phyloP scores from a whole-genome alignment of 768 basidiomycete species.

The Kwoniella sp. region DNA sequence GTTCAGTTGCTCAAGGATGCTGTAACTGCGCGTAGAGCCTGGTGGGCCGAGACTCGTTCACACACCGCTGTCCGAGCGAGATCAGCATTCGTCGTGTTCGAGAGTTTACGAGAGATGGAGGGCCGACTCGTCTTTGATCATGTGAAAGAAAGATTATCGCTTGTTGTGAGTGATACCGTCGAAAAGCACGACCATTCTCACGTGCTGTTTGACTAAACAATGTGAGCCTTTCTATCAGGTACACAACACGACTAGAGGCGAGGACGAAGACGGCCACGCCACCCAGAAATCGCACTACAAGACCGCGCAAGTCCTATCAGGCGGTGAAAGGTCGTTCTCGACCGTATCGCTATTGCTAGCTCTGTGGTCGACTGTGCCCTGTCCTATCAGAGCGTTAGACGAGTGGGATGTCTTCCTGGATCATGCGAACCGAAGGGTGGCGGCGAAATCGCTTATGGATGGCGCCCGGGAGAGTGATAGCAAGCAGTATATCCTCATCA shows the following conservation, averaged over 20 bases:
- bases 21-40: constrained; percentile 66
- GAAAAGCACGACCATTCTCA: too few relatives aligned
- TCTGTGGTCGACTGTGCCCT: constrained; percentile 92
- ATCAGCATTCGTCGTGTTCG: constrained; percentile 69
- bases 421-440: constrained; percentile 68
- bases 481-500: constrained; percentile 93
- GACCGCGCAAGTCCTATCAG: constrained; percentile 61
- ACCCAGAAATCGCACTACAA: constrained; percentile 37
- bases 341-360: constrained; percentile 92
- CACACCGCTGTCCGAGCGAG: constrained; percentile 85
- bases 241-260: constrained; percentile 39
- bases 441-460: constrained; percentile 95
- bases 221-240: constrained; percentile 2
- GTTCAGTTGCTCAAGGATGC: constrained; percentile 69
- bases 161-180: constrained; percentile 26
- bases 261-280: constrained; percentile 75
- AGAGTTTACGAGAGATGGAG: constrained; percentile 82
- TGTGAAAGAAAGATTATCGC: constrained; percentile 11
- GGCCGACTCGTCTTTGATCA: constrained; percentile 89
- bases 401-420: constrained; percentile 97
- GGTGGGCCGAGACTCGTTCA: constrained; percentile 85
- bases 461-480: constrained; percentile 82
- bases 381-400: constrained; percentile 93
- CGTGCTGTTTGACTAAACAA: neutral
- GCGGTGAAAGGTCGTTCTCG: constrained; percentile 95